A percentile compares a stretch with the other conserved stretches of the same genome.
These are phyloP conservation scores for Candida easanensis DNA, from an alignment of 805 yeast genomes.

Conservation along the genomic window DNA sequence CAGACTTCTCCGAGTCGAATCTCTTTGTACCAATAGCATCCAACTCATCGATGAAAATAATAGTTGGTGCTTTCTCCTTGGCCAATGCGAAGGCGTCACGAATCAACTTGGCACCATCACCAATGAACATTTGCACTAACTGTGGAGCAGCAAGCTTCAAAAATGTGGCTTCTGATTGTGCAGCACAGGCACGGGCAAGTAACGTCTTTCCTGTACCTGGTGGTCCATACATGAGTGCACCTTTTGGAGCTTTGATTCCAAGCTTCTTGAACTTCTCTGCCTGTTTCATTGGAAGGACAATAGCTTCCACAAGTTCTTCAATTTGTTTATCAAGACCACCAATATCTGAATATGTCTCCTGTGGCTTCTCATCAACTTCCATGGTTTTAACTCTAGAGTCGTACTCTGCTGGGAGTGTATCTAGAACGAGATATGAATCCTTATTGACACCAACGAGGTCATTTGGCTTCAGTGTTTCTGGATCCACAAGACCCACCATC, in stretches of 20 bases:
- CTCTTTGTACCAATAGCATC: slow-evolving; percentile 99
- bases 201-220: slow-evolving; percentile 99
- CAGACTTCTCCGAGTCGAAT: slow-evolving; percentile 94
- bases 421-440: slow-evolving; percentile 90
- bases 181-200: slow-evolving; percentile 98
- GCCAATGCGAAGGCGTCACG: slow-evolving; percentile 98
- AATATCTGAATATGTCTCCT: slow-evolving; percentile 94
- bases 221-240: slow-evolving; percentile 98
- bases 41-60: slow-evolving; percentile 94
- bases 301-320: slow-evolving; percentile 97
- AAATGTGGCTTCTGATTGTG: slow-evolving; percentile 96
- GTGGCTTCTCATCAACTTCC: slow-evolving; percentile 99
- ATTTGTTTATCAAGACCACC: slow-evolving; percentile 98
- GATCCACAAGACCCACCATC: slow-evolving; percentile 91
- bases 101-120: slow-evolving; percentile 97
- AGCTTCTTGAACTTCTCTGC: slow-evolving; percentile 91
- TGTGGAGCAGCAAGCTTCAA: slow-evolving; percentile 97
- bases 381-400: slow-evolving; percentile 97
- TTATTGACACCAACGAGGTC: slow-evolving; percentile 97
- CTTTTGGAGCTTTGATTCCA: slow-evolving; percentile 98
- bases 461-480: slow-evolving; percentile 90
- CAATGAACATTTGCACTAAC: slow-evolving; percentile 96
- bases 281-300: slow-evolving; percentile 96
- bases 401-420: slow-evolving; percentile 94
- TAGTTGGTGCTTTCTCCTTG: slow-evolving; percentile 97